Base-by-base conservation (phyloP, 2,329 filamentous ascomycete genomes). In the Aschersonia sp. region DNA sequence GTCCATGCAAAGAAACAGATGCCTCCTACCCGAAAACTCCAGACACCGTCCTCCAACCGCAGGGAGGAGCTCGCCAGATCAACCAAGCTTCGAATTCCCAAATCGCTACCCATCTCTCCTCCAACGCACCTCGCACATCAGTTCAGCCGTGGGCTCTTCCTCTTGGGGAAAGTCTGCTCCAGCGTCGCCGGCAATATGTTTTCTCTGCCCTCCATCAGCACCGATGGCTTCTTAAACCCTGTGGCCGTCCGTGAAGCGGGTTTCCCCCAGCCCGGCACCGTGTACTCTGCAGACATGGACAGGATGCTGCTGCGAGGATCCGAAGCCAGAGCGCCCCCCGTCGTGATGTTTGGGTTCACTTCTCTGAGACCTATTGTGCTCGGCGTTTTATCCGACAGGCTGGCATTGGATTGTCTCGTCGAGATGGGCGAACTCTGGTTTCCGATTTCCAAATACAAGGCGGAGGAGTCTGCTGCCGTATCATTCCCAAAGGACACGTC, bases 91-190 rank as follows among this genome's bases (percentile, higher is more conserved):
- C 20, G 20, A 20, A 20, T 20, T 20, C 20, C 20, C 20, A 20
- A 20, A 20, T 20, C 3, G 35, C 35, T 12, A 38, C 12, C 35
- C 3, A 38, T 38, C 35, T 7, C 2, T 12, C 35, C 4, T 12
- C 7, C 12, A 38, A 38, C 40, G n/a, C 40, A 5, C 10, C 5
- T 28, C 10, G 20, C 28, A 30, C 10, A 9, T 50, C 45, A 68
- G 46, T 66, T 67, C 49, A 77, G 57, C 48, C 75, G 61, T 3
- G 75, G 73, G 52, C 75, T 78, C 65, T 78, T 78, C 58, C 75
- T 71, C 60, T 70, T 69, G 48, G 67, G 63, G 31, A 66, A 51
- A 46, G 71, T 70, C 58, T 72, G 64, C 28, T 67, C 64, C 52
- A 74, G 67, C n/a, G 65, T 62, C 45, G 61, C 52, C 5, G 66